Evolutionary conservation across 257 asterid genomes (phyloP).

Genomic region (Linderniella brevidens): DNA sequence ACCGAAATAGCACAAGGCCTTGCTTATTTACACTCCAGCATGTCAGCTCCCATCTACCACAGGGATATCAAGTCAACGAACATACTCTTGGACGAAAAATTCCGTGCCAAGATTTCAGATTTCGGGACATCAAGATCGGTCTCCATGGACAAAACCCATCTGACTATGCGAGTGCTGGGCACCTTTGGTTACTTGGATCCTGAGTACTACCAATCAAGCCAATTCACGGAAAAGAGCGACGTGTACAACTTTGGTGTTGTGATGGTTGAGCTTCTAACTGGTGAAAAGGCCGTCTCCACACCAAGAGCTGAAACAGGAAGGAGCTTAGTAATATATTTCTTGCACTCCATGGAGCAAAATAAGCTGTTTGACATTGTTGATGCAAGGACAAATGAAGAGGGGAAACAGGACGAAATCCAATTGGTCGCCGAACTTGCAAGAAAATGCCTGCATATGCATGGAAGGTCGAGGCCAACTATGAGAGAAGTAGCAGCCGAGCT

Average conservation of each 20-base stretch:
- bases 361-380: slow-evolving; percentile 17
- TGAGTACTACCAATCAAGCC: slow-evolving; percentile 26
- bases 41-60: slow-evolving; percentile 18
- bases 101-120: slow-evolving; percentile 16
- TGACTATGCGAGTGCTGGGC: slow-evolving; percentile 23
- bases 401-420: slow-evolving; percentile 6
- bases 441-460: slow-evolving; percentile 13
- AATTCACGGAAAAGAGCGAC: slow-evolving; percentile 25
- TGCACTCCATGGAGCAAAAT: slow-evolving; percentile 17
- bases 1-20: slow-evolving; percentile 20
- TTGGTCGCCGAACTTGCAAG: slow-evolving; percentile 12
- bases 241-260: slow-evolving; percentile 26
- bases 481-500: slow-evolving; percentile 16
- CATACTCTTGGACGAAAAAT: slow-evolving; percentile 19
- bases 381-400: slow-evolving; percentile 12
- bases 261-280: slow-evolving; percentile 26
- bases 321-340: slow-evolving; percentile 11
- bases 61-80: slow-evolving; percentile 20
- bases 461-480: slow-evolving; percentile 18
- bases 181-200: slow-evolving; percentile 36
- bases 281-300: slow-evolving; percentile 20
- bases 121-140: slow-evolving; percentile 17
- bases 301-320: slow-evolving; percentile 8
- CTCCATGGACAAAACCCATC: slow-evolving; percentile 17
- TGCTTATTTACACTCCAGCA: slow-evolving; percentile 20